Evolutionary conservation across 2,329 filamentous ascomycete species (phyloP).

Genomic region (Pseudopithomyces chartarum): DNA sequence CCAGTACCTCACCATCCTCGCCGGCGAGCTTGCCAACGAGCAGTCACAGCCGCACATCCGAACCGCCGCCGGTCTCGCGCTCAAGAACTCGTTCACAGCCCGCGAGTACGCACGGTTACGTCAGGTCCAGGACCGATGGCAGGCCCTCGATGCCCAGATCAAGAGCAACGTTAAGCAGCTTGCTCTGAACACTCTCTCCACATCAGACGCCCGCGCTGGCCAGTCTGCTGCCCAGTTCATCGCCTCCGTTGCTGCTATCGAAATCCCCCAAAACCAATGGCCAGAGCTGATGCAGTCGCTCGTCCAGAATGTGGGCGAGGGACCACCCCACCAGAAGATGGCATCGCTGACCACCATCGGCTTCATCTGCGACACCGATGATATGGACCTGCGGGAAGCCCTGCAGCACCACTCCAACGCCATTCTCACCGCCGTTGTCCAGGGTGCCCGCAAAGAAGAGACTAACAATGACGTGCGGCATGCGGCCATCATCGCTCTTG

Average conservation of each 20-base stretch:
- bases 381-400: slow-evolving; percentile 80
- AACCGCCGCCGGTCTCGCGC: slow-evolving; percentile 90
- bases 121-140: slow-evolving; percentile 92
- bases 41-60: slow-evolving; percentile 80
- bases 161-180: slow-evolving; percentile 88
- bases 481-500: slow-evolving; percentile 90
- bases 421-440: slow-evolving; percentile 95
- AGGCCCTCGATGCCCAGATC: slow-evolving; percentile 77
- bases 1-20: slow-evolving; percentile 81
- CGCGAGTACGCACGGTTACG: slow-evolving; percentile 86
- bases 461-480: slow-evolving; percentile 86
- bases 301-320: slow-evolving; percentile 90
- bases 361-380: slow-evolving; percentile 96
- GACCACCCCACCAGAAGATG: slow-evolving; percentile 88
- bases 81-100: slow-evolving; percentile 98
- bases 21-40: slow-evolving; percentile 93
- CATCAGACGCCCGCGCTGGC: slow-evolving; percentile 80
- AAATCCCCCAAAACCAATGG: slow-evolving; percentile 93
- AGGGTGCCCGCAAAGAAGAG: slow-evolving; percentile 97
- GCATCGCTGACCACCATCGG: slow-evolving; percentile 94
- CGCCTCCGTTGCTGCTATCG: slow-evolving; percentile 90
- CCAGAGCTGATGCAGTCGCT: slow-evolving; percentile 84
- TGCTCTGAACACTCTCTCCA: slow-evolving; percentile 84
- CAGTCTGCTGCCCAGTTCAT: slow-evolving; percentile 93
- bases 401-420: slow-evolving; percentile 90